Evolutionary conservation across 805 yeast species (phyloP).

Genomic region (Myxozyma nipponensis): DNA sequence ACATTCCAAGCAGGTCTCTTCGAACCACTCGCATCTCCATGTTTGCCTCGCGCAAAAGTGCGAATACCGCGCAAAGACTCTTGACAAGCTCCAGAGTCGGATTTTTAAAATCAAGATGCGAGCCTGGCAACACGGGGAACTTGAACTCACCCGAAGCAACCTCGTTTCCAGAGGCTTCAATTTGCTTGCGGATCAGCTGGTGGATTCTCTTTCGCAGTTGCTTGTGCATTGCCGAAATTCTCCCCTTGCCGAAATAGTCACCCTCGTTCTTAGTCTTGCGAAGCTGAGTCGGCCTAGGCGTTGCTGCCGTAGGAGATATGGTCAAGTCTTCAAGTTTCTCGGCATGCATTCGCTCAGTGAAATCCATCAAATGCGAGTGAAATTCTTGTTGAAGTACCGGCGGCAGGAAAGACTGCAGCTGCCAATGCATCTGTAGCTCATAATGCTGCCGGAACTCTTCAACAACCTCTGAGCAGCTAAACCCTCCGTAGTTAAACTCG

Average conservation of each 20-base stretch:
- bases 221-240: constrained; percentile 22
- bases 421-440: constrained; percentile 66
- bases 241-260: constrained; percentile 39
- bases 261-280: constrained; percentile 4
- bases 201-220: constrained; percentile 57
- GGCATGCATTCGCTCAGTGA: constrained; percentile 64
- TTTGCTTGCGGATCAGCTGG: constrained; percentile 63
- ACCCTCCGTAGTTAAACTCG: constrained; percentile 78
- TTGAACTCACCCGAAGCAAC: constrained; percentile 61
- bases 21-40: constrained; percentile 73
- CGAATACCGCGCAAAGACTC: constrained; percentile 64
- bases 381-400: constrained; percentile 73
- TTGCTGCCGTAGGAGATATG: constrained; percentile 31
- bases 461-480: constrained; percentile 43
- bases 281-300: constrained; percentile 18
- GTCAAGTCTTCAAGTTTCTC: constrained; percentile 42
- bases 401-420: constrained; percentile 70
- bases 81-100: constrained; percentile 82
- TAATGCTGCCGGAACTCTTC: constrained; percentile 19
- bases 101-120: constrained; percentile 52
- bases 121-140: constrained; percentile 77
- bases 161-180: constrained; percentile 60
- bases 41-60: constrained; percentile 58
- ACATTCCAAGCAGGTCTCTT: constrained; percentile 63
- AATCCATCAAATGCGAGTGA: constrained; percentile 77